Evolutionary conservation across 257 asterid species (phyloP).

Genomic region (Fraxinus quadrangulata): DNA sequence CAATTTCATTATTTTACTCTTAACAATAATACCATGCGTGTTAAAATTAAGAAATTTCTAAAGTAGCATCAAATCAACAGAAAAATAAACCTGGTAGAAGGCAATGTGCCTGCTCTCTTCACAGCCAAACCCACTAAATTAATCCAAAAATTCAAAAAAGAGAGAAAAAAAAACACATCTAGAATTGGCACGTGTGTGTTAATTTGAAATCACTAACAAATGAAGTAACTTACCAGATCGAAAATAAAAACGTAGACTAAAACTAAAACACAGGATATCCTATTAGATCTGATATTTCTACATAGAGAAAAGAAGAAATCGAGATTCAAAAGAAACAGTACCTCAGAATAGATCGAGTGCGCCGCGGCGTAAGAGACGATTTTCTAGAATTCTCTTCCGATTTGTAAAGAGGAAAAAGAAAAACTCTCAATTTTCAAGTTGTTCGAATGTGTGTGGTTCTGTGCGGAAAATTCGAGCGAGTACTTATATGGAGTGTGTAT

Average conservation of each 20-base stretch:
- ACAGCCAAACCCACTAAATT: neutral
- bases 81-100: neutral
- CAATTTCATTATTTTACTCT: neutral
- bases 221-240: neutral
- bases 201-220: neutral
- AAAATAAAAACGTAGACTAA: neutral
- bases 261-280: neutral
- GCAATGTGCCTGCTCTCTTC: neutral
- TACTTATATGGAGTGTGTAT: neutral
- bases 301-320: neutral
- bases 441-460: neutral
- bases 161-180: neutral
- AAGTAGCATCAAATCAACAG: neutral
- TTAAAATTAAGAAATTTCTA: neutral
- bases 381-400: neutral
- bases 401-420: neutral
- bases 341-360: constrained; percentile 1
- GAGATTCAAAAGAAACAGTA: neutral
- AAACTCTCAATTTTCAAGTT: neutral
- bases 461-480: neutral
- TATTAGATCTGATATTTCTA: neutral
- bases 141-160: neutral
- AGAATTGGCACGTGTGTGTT: neutral
- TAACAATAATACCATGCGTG: neutral
- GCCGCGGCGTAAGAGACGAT: neutral